Evolutionary conservation across 2,329 filamentous ascomycete genomes (phyloP).

Genomic region (Phialemonium atrogriseum): DNA sequence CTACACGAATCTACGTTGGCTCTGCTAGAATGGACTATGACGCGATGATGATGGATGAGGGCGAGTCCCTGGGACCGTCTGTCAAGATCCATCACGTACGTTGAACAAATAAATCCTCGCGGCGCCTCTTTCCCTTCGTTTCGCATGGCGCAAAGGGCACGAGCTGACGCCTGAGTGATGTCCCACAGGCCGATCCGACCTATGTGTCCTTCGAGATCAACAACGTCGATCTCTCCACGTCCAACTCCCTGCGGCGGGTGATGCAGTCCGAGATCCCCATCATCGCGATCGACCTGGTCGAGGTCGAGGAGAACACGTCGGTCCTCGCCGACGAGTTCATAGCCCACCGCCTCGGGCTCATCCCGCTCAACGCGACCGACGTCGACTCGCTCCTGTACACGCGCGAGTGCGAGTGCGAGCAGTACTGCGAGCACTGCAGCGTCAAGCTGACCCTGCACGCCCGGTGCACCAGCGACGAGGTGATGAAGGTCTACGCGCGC

Average conservation of each 20-base stretch:
- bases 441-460: slow-evolving; percentile 79
- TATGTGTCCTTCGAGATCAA: slow-evolving; percentile 88
- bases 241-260: slow-evolving; percentile 83
- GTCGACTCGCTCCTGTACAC: slow-evolving; percentile 78
- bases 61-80: slow-evolving; percentile 45
- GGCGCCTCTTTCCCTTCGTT: neutral
- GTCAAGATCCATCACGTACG: slow-evolving; percentile 52
- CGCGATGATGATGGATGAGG: slow-evolving; percentile 51
- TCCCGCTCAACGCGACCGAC: slow-evolving; percentile 79
- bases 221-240: slow-evolving; percentile 82
- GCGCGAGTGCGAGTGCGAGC: slow-evolving; percentile 93
- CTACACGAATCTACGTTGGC: neutral
- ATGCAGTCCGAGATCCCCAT: slow-evolving; percentile 93
- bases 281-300: slow-evolving; percentile 88
- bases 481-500: slow-evolving; percentile 89
- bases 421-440: slow-evolving; percentile 87
- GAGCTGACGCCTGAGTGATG: slow-evolving; percentile 4
- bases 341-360: slow-evolving; percentile 80
- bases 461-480: slow-evolving; percentile 74
- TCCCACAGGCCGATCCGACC: slow-evolving; percentile 60
- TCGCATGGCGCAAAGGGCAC: slow-evolving; percentile 2
- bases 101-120: slow-evolving; percentile 3
- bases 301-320: slow-evolving; percentile 89
- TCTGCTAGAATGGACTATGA: slow-evolving; percentile 46
- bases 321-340: slow-evolving; percentile 95